A percentile compares a stretch with the other conserved stretches of the same genome.
phyloP scores from a whole-genome alignment of 23 red algal genomes.

The Chondrus crispus region DNA sequence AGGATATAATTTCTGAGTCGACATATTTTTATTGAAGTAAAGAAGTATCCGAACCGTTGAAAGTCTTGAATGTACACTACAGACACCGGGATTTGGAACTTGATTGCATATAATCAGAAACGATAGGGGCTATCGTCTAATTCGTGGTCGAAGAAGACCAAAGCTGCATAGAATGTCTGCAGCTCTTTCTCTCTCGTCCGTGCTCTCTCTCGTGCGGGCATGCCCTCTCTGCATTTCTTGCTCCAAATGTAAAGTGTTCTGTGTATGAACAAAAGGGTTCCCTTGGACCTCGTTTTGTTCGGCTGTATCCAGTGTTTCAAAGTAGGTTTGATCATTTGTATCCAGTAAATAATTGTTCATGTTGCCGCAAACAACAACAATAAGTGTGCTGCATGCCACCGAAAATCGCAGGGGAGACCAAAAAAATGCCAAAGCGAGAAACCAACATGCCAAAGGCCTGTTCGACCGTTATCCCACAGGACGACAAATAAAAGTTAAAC shows the following conservation, averaged over 20 bases:
- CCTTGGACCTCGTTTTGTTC: not conserved
- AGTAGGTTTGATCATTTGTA: not conserved
- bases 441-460: conserved; percentile 8
- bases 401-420: not conserved
- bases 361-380: not conserved
- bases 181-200: no score
- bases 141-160: no score
- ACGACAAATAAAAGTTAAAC: conserved; percentile 31
- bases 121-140: no score
- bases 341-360: not conserved
- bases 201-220: no score
- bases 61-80: no score
- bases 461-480: not conserved
- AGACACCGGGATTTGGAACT: no score
- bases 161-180: no score
- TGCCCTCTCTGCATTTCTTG: not conserved
- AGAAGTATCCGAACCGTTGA: no score
- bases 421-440: not conserved
- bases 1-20: no score
- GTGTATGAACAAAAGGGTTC: not conserved
- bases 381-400: not conserved
- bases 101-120: no score
- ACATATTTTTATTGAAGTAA: no score
- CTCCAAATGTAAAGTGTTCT: not conserved
- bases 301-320: not conserved